phyloP scores from a whole-genome alignment of 495 filamentous ascomycete species.

The Xylaria longipes region DNA sequence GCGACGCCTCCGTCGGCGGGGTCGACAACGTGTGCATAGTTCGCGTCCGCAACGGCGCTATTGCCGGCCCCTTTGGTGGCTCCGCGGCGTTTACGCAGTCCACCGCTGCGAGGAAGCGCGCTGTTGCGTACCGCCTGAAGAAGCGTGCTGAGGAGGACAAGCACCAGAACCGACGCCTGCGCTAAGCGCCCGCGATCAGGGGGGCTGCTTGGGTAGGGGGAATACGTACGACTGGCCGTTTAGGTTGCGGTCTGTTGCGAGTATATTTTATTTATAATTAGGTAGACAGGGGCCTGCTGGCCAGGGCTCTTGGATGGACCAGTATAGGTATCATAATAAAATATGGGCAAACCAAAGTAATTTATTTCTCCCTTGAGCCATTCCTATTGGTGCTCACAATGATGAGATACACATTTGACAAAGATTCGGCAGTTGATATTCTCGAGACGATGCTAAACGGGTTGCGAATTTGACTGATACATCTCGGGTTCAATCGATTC shows the following conservation, averaged over 20 bases:
- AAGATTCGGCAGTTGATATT: not conserved
- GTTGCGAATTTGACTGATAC: too few relatives aligned
- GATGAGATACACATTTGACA: not conserved
- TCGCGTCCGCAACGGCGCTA: constrained; percentile 60
- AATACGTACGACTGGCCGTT: not conserved
- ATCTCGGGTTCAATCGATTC: too few relatives aligned
- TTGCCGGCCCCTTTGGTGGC: constrained; percentile 67
- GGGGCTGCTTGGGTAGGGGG: not conserved
- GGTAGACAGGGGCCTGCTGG: constrained; percentile 19
- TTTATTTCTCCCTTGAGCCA: not conserved
- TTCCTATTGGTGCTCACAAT: not conserved
- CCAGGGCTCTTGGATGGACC: not conserved
- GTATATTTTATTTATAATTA: not conserved
- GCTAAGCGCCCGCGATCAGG: not conserved
- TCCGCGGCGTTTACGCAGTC: constrained; percentile 59
- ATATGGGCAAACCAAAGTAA: not conserved
- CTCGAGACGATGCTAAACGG: not conserved
- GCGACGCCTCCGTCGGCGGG: constrained; percentile 58
- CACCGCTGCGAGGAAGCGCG: constrained; percentile 53
- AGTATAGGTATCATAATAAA: not conserved
- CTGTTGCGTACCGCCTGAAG: constrained; percentile 51
- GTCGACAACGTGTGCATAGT: constrained; percentile 64
- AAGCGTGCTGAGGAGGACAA: constrained; percentile 41
- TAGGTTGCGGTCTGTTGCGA: not conserved
- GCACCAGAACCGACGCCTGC: constrained; percentile 35